phyloP scores from a whole-genome alignment of 2,329 filamentous ascomycete species.

The Sphaerulina musiva region DNA sequence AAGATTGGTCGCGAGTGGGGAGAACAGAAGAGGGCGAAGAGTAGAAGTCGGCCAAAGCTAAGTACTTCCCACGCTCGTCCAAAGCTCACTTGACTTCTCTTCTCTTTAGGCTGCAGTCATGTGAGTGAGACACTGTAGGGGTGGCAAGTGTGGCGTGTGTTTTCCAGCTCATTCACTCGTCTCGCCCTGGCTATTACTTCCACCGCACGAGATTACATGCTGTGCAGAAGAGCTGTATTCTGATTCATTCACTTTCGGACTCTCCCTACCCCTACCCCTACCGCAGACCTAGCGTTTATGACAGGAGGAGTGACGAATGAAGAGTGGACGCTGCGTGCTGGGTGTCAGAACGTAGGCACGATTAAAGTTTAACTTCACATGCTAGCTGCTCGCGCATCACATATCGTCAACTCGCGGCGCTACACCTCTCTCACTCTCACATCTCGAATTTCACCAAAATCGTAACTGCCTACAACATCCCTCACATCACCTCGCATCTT shows the following conservation, averaged over 20 bases:
- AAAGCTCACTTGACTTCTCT: conserved; percentile 2
- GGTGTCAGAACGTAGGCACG: neutral
- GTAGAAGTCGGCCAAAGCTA: neutral
- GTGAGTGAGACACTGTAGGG: neutral
- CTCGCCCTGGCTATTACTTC: neutral
- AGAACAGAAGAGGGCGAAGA: conserved; percentile 7
- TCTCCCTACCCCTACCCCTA: too few species aligned
- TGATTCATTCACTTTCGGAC: neutral
- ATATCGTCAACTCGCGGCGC: neutral
- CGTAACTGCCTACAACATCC: neutral
- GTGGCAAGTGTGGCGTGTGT: neutral
- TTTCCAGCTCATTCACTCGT: neutral
- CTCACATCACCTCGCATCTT: neutral
- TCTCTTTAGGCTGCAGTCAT: conserved; percentile 1
- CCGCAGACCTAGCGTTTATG: too few species aligned
- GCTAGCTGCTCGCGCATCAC: neutral
- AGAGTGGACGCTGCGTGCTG: neutral
- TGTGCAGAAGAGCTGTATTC: neutral
- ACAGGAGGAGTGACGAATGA: neutral
- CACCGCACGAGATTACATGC: neutral
- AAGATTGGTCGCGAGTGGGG: neutral
- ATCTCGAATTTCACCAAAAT: neutral
- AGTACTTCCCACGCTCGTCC: neutral
- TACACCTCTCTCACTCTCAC: neutral
- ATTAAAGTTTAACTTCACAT: neutral